Evolutionary conservation across 2,329 filamentous ascomycete species (phyloP), one percentile per base, ranked within the genome.

Genomic region (Trichoderma harzianum): DNA sequence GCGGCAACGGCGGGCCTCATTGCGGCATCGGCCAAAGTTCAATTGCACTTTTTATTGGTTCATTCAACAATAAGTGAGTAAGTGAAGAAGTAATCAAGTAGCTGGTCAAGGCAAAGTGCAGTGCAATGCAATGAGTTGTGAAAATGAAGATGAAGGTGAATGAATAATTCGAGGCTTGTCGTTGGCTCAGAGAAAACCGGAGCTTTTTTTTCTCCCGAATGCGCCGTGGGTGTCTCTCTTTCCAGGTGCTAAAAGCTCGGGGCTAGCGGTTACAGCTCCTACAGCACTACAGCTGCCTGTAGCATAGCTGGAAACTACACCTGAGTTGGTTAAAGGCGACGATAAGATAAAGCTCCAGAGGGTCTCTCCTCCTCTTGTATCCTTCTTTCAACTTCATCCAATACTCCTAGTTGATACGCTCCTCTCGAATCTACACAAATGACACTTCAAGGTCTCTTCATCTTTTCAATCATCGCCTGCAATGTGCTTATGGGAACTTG

Each of bases 341-440:
- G 66, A 69, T 69, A 62, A 69, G 66, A 69, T 69, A 69, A 62
- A 69, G 66, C 57, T 65, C 39, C 7, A 10, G 12, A n/a, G 28
- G 7, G 24, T 24, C 43, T 21, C 11, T 47, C 43, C 7, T 43
- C 43, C 39, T 43, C 43, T 51, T 51, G n/a, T n/a, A 1, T n/a
- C 10, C 16, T 43, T 5, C 7, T 43, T 43, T 43, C 4, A 43
- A 43, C 39, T 43, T 43, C 16, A n/a, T n/a, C 16, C 18, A 43
- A n/a, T n/a, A n/a, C 7, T 43, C 39, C n/a, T 43, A 2, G 36
- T 39, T 39, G 16, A 43, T 43, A 43, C 16, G 39, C 16, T 43
- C 16, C 16, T 43, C 16, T 43, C 16, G 18, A 10, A 43, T n/a
- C n/a, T 43, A n/a, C 36, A 43, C 7, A n/a, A 43, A n/a, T 43